Evolutionary conservation across 768 basidiomycete species (phyloP).

Genomic region (Trametes cubensis): DNA sequence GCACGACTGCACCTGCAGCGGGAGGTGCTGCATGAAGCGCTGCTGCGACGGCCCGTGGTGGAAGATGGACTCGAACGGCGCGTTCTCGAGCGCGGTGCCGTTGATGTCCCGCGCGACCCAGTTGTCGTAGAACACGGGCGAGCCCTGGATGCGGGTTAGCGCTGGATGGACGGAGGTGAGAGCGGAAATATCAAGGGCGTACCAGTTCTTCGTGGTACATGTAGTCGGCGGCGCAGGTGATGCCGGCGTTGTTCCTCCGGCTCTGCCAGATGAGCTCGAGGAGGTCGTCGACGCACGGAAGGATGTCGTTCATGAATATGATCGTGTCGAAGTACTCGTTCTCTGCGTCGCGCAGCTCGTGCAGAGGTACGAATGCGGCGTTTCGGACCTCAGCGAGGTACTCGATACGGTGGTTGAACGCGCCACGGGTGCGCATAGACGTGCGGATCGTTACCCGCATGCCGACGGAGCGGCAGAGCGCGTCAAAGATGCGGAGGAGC

Average conservation of each 20-base stretch:
- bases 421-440: conserved; percentile 88
- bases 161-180: not conserved
- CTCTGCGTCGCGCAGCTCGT: conserved; percentile 89
- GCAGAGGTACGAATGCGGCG: conserved; percentile 91
- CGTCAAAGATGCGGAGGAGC: conserved; percentile 91
- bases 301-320: conserved; percentile 99
- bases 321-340: conserved; percentile 96
- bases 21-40: conserved; percentile 90
- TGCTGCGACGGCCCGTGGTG: conserved; percentile 75
- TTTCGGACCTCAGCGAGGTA: conserved; percentile 99
- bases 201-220: conserved; percentile 98
- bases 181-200: conserved; percentile 32
- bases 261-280: conserved; percentile 98
- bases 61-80: conserved; percentile 94
- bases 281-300: conserved; percentile 96
- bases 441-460: conserved; percentile 93
- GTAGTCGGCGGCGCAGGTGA: conserved; percentile 98
- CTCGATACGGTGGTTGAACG: conserved; percentile 99
- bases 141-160: conserved; percentile 43
- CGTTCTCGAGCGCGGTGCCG: conserved; percentile 97
- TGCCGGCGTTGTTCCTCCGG: conserved; percentile 91
- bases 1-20: conserved; percentile 95
- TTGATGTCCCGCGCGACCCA: conserved; percentile 99
- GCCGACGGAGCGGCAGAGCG: conserved; percentile 86
- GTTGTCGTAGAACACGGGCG: conserved; percentile 97